phyloP scores from a whole-genome alignment of 2,329 filamentous ascomycete genomes.

The Phymatotrichopsis omnivora region DNA sequence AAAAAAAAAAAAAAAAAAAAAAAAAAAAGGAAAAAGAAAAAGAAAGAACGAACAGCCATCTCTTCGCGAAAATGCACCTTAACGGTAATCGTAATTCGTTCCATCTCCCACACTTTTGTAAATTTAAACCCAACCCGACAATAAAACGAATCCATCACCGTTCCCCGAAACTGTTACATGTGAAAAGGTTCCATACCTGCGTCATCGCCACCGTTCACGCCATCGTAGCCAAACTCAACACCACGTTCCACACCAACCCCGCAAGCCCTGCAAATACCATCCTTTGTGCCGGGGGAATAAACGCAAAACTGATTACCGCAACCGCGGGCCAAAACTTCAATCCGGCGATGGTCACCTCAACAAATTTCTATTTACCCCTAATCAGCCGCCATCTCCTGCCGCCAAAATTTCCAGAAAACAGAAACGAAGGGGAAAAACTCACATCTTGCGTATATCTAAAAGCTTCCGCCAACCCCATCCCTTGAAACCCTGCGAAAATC shows the following conservation, averaged over 20 bases:
- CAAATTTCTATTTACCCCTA: slow-evolving; percentile 36
- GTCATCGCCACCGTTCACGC: too few species aligned
- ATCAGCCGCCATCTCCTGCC: not conserved
- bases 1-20: too few species aligned
- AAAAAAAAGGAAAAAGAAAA: too few species aligned
- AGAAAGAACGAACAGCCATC: too few species aligned
- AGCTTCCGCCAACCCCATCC: slow-evolving; percentile 34
- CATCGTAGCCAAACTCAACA: too few species aligned
- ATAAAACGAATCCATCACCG: not conserved
- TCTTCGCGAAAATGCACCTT: too few species aligned
- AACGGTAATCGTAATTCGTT: too few species aligned
- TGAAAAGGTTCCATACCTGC: too few species aligned
- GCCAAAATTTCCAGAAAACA: slow-evolving; percentile 11
- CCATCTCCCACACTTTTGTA: too few species aligned
- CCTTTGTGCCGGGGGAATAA: slow-evolving; percentile 42
- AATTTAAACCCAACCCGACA: too few species aligned
- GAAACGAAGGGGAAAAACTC: slow-evolving; percentile 15
- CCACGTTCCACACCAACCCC: slow-evolving; percentile 41
- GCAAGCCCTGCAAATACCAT: slow-evolving; percentile 44
- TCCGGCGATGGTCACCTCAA: slow-evolving; percentile 42
- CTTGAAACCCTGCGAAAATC: slow-evolving; percentile 43
- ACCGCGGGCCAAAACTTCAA: slow-evolving; percentile 47
- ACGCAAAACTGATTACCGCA: slow-evolving; percentile 44
- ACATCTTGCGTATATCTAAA: slow-evolving; percentile 34
- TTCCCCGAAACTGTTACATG: not conserved